Conservation (phyloP, 352 stramenopile genomes). For the Plasmopara halstedii region DNA sequence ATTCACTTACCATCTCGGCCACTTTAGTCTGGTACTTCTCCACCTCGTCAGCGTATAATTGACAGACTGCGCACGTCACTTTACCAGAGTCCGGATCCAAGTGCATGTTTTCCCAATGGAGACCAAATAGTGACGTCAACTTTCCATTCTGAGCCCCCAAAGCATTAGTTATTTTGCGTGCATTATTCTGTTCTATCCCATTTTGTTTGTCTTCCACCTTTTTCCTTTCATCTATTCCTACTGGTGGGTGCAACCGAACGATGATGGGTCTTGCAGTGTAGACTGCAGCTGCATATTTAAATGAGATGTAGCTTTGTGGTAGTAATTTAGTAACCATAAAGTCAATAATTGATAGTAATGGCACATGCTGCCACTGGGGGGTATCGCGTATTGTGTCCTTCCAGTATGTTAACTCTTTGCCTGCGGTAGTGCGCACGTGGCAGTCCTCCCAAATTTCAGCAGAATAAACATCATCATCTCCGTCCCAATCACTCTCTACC, state of each 20-base stretch:
- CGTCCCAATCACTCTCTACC: slow-evolving; percentile 40
- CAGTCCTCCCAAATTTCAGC: slow-evolving; percentile 33
- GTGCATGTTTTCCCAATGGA: slow-evolving; percentile 58
- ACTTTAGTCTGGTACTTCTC: slow-evolving; percentile 39
- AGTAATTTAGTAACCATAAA: slow-evolving; percentile 44
- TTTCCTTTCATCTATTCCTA: slow-evolving; percentile 1
- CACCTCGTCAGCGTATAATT: slow-evolving; percentile 42
- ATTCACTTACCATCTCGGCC: slow-evolving; percentile 30
- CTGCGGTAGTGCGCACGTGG: slow-evolving; percentile 22
- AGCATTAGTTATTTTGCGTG: slow-evolving; percentile 17
- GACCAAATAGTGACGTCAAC: slow-evolving; percentile 42
- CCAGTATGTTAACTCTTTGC: slow-evolving; percentile 31
- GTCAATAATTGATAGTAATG: slow-evolving; percentile 40
- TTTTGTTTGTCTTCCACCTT: slow-evolving; percentile 5
- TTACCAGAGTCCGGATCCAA: slow-evolving; percentile 23
- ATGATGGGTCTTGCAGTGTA: slow-evolving; percentile 47
- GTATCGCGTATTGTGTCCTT: slow-evolving; percentile 29
- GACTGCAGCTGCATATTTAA: slow-evolving; percentile 48
- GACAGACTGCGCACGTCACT: slow-evolving; percentile 28
- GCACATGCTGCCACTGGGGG: slow-evolving; percentile 41
- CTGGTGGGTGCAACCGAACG: slow-evolving; percentile 27
- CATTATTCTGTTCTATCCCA: slow-evolving; percentile 14
- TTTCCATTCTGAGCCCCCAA: slow-evolving; percentile 23
- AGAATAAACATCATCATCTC: slow-evolving; percentile 19
- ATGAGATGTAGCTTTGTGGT: slow-evolving; percentile 52